phyloP scores from a whole-genome alignment of 805 yeast genomes.

The Pichia deserticola region DNA sequence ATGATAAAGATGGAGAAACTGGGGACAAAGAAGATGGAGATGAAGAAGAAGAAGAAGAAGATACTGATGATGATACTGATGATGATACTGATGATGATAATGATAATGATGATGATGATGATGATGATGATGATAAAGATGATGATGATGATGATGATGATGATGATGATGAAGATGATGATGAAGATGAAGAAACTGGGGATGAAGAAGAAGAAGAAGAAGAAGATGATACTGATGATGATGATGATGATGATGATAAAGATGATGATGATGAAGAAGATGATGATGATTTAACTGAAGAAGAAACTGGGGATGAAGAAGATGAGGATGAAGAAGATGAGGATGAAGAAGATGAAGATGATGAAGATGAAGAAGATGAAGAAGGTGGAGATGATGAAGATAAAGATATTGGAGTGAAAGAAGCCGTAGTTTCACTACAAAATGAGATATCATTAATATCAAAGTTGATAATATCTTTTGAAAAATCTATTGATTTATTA shows the following conservation, averaged over 20 bases:
- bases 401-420: background rate
- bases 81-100: too few species aligned
- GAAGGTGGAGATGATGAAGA: background rate
- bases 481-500: background rate
- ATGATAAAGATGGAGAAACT: too few species aligned
- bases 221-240: background rate
- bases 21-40: background rate
- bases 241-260: background rate
- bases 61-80: too few species aligned
- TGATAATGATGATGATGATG: background rate
- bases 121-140: background rate
- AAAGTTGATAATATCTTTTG: background rate
- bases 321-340: too few species aligned
- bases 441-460: background rate
- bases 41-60: background rate
- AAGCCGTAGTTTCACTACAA: background rate
- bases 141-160: too few species aligned
- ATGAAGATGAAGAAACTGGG: background rate
- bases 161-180: too few species aligned
- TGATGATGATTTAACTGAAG: too few species aligned
- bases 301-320: too few species aligned
- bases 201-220: background rate
- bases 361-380: background rate
- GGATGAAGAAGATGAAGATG: too few species aligned
- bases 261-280: background rate